Base-by-base conservation (phyloP, 2,329 filamentous ascomycete genomes). In the Rhinocladiella similis region DNA sequence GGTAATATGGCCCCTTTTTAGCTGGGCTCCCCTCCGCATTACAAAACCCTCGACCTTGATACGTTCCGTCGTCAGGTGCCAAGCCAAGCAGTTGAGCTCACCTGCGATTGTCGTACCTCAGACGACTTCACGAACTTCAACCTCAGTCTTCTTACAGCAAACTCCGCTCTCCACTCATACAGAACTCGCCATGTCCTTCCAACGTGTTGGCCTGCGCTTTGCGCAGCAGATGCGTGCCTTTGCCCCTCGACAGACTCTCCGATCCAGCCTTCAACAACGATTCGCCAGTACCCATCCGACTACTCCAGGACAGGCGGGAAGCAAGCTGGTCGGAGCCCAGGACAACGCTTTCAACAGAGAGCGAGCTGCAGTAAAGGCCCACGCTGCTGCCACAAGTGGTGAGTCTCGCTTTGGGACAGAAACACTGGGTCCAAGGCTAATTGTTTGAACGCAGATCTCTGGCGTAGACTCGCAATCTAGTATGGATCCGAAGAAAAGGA, bases 381-480 rank as follows among this genome's bases (percentile, higher is more conserved):
- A 99, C 76, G 94, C 94, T 70, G 85, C 81, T 66, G 83, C 83
- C 70, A 94, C 90, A 66, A 89, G 88, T 76, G 88, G 92, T 97
- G 73, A 74, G 50, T 46, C 20, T 3, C 12, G 2, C 5, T 39
- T 42, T 46, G 13, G 16, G 35, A 19, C 16, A 45, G 42, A 51
- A 59, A 61, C 65, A 14, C 4, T 14, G 41, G 6, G 5, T 2
- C 16, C 6, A 22, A 43, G 35, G 35, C 48, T 46, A 39, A 55
- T 27, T 18, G 12, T 33, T 72, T 52, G 72, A 65, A n/a, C 50
- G 47, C 72, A 96, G 93, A 91, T 70, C 85, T 96, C 70, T 99
- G 94, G 94, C 87, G 85, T 77, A 97, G 95, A 83, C 87, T 97
- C 69, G 94, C 91, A 64, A 82, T 97, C 81, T 97, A 90, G 92